Percentiles rank a stretch among this genome's conserved stretches.
These are phyloP conservation scores for Lentinula guzmanii DNA, from an alignment of 768 basidiomycete genomes.

Conservation along the genomic window DNA sequence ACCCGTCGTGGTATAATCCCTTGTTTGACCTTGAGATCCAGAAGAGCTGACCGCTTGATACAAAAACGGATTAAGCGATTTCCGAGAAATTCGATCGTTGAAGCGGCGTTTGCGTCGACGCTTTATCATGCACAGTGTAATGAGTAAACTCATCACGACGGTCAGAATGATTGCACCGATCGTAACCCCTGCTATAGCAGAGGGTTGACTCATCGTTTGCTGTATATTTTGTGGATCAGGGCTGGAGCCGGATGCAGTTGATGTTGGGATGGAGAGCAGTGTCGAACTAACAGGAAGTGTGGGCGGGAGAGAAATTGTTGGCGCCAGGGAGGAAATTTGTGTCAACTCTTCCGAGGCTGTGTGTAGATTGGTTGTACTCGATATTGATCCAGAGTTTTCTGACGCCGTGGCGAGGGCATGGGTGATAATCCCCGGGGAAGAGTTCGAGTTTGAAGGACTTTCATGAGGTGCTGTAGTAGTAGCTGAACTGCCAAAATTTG, in stretches of 20 bases:
- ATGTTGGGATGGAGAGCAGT: background rate
- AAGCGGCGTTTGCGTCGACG: background rate
- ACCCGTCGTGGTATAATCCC: background rate
- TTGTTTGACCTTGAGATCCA: background rate
- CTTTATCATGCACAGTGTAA: background rate
- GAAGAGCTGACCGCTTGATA: background rate
- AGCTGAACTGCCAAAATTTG: background rate
- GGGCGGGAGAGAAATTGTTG: background rate
- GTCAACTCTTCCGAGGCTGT: background rate
- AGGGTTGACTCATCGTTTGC: background rate
- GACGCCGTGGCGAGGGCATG: no score
- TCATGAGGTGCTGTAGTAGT: background rate
- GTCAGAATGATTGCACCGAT: background rate
- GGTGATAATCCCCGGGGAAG: no score
- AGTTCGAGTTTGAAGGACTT: no score
- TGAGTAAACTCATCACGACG: background rate
- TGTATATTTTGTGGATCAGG: background rate
- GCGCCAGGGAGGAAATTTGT: background rate
- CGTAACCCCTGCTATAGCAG: background rate
- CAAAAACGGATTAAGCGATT: background rate
- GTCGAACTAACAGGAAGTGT: background rate
- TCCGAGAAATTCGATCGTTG: background rate
- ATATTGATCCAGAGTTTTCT: background rate
- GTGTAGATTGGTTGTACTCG: background rate
- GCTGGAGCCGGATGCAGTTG: background rate